Base-by-base conservation (phyloP, 371 early-diverging fungal genomes). In the Actinomucor elegans region DNA sequence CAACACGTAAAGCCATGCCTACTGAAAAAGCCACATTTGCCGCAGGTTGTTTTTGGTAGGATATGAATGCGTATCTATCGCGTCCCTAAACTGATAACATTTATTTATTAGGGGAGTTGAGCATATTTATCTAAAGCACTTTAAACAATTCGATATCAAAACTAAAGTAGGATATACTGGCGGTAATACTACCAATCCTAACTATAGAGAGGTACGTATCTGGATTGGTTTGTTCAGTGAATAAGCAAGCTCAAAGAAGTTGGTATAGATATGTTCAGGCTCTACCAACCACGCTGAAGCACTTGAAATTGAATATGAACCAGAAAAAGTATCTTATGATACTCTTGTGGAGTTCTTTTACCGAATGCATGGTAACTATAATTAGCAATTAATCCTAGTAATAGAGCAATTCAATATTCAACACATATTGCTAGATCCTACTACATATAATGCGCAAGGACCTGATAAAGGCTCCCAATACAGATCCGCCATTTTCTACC, bases 121-220 rank as follows among this genome's bases (percentile, higher is more conserved):
- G 59, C 86, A 93, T 47, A 69, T 83, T 4, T 93, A 78, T 71
- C 78, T 84, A 48, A 85, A 85, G 36, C 69, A 84, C 36, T 69
- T 65, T 59, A 72, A 79, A 31, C 55, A 78, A n/a, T 72, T 82
- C 38, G 77, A 76, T 29, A 64, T 88, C 15, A 69, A 73, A 27
- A 83, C 85, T 2, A 73, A 75, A 49, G 94, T 94, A 35, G 95
- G 97, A 17, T 96, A 94, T 69, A 87, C 81, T 2, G 94, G 94
- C 29, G 97, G 94, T 12, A 44, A 59, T 23, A 67, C 64, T 2
- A 59, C 55, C 0, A 52, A 73, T 15, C 84, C 91, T 12, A 71
- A 53, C 21, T 93, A 93, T 59, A 64, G 74, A 55, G 72, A 80
- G 37, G 90, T 89, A 55, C 65, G 71, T 21, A 11, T 18, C n/a